Base-by-base conservation (phyloP, 1,284 basidiomycete genomes). In the Fomes fomentarius region DNA sequence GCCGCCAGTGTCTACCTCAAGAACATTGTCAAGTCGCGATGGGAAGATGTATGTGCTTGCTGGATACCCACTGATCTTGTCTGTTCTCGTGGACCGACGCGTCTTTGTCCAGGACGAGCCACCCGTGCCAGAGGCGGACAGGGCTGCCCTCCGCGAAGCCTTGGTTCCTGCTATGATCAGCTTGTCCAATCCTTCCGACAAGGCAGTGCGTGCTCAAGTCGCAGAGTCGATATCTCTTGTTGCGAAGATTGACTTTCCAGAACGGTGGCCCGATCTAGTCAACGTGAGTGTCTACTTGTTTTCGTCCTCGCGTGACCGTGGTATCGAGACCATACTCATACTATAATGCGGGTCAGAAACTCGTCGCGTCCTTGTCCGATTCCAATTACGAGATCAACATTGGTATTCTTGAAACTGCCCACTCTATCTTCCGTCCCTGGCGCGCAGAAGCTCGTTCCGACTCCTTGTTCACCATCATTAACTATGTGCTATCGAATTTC, bases 361-460 rank as follows among this genome's bases (percentile, higher is more conserved):
- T 97, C 42, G 91, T 96, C 41, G 68, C 75, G 44, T 92, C 92
- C 53, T 78, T 96, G 38, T 88, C 91, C 12, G 73, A 80, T 9
- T 81, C 86, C 17, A 87, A 98, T 67, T 94, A 92, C 70, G 87
- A 88, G 60, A 72, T 94, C 63, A 96, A 98, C 69, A 80, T 95
- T 34, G 93, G 91, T 50, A 91, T 99, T 8, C 81, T 99, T 33
- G 85, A 96, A 64, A 96, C 96, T 0, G 93, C 94, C 0, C 96
- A 98, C 72, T 95, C 94, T 37, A 98, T 99, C 66, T 98, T 98
- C 76, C 83, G 85, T 50, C 84, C 87, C 60, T 99, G 96, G 96
- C 85, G 96, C 50, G 85, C 93, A 4, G 91, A 91, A 65, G 92
- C 96, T 66, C 87, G 95, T 52, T 90, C 92, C 6, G 89, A 99